These are phyloP conservation scores for Pulveroboletus sp. DNA, from an alignment of 768 basidiomycete genomes.

Conservation along the genomic window DNA sequence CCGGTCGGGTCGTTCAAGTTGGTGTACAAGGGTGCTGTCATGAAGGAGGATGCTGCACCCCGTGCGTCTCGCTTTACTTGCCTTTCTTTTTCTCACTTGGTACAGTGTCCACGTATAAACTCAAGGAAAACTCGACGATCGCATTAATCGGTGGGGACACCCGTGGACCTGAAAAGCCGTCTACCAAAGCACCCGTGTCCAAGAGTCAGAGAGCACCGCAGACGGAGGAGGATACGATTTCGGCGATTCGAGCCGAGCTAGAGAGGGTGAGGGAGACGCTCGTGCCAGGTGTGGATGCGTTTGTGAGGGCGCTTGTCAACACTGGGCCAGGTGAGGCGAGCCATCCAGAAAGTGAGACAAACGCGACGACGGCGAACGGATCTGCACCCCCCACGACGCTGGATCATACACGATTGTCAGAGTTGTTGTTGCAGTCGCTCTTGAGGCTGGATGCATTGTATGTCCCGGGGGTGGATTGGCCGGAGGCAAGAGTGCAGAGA, in stretches of 20 bases:
- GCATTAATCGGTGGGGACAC: constrained; percentile 58
- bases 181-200: constrained; percentile 20
- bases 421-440: constrained; percentile 83
- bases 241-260: constrained; percentile 38
- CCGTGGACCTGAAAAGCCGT: constrained; percentile 16
- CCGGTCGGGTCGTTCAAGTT: constrained; percentile 74
- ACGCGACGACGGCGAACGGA: background rate
- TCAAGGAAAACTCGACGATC: constrained; percentile 67
- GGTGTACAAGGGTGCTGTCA: constrained; percentile 86
- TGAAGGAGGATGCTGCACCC: constrained; percentile 76
- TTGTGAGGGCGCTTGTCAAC: constrained; percentile 43
- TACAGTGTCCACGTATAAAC: constrained; percentile 70
- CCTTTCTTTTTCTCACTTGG: background rate
- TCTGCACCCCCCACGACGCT: constrained; percentile 7
- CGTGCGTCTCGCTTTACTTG: constrained; percentile 38
- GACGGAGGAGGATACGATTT: constrained; percentile 40
- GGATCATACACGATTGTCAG: constrained; percentile 65
- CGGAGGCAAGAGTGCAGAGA: constrained; percentile 71
- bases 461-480: constrained; percentile 68
- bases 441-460: constrained; percentile 81
- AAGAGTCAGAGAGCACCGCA: constrained; percentile 24
- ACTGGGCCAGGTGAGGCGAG: too few species aligned
- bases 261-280: constrained; percentile 52
- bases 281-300: constrained; percentile 53
- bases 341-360: background rate